Conservation (phyloP, 768 basidiomycete species). For the Suillus placidus region DNA sequence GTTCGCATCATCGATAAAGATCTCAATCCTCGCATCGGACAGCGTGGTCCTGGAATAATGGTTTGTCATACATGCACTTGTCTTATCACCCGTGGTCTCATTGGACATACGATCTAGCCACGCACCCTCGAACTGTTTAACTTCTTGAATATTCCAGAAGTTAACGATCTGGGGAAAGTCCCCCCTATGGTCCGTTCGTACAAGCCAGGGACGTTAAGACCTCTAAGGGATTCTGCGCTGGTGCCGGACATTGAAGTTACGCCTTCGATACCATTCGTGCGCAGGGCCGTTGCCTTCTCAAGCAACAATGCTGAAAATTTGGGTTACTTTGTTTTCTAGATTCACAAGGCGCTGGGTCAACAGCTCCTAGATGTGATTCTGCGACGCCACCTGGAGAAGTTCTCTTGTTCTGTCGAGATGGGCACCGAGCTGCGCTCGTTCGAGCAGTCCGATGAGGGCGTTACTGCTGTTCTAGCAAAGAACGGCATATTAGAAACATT, state of each 20-base stretch:
- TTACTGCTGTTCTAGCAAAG: slow-evolving; percentile 23
- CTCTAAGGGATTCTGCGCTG: slow-evolving; percentile 15
- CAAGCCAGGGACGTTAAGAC: slow-evolving; percentile 17
- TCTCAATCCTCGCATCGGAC: slow-evolving; percentile 36
- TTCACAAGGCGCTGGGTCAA: slow-evolving; percentile 27
- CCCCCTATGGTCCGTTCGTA: slow-evolving; percentile 37
- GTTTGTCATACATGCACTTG: slow-evolving; percentile 19
- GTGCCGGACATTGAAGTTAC: slow-evolving; percentile 21
- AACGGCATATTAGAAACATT: slow-evolving; percentile 5
- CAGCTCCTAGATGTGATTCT: slow-evolving; percentile 31
- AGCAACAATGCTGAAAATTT: background rate
- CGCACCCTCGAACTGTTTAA: slow-evolving; percentile 45
- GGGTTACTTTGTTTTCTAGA: slow-evolving; percentile 11
- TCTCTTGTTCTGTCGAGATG: slow-evolving; percentile 37
- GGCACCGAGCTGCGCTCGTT: slow-evolving; percentile 38
- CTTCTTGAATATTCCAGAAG: slow-evolving; percentile 40
- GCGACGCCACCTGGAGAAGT: slow-evolving; percentile 22
- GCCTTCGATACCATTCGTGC: slow-evolving; percentile 29
- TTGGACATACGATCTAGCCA: slow-evolving; percentile 32
- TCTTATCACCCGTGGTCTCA: background rate
- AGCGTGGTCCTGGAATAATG: slow-evolving; percentile 42
- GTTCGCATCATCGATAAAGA: slow-evolving; percentile 15
- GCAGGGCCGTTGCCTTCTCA: slow-evolving; percentile 1
- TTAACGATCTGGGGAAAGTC: slow-evolving; percentile 32
- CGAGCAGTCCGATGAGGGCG: slow-evolving; percentile 35